A percentile compares a stretch with the other conserved stretches of the same genome.
Evolutionary conservation across 176 grass and related monocot genomes (phyloP).

Genomic region (Eragrostis curvula): DNA sequence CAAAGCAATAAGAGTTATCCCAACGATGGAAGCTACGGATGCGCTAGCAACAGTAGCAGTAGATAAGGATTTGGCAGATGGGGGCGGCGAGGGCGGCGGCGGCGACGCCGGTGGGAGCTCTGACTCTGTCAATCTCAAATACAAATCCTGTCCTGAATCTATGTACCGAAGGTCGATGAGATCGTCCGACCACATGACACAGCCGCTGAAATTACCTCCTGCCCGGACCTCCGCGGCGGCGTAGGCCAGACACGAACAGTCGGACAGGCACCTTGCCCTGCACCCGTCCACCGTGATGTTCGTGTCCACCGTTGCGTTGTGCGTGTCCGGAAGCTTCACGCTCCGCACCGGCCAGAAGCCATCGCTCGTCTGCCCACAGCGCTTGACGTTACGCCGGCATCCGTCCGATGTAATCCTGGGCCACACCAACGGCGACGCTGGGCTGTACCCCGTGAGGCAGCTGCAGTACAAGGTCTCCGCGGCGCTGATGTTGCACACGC

Average conservation of each 20-base stretch:
- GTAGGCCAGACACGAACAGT: constrained; percentile 62
- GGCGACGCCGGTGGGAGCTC: background rate
- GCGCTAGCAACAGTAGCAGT: background rate
- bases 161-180: constrained; percentile 32
- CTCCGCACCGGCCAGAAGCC: constrained; percentile 11
- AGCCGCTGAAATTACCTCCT: background rate
- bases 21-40: background rate
- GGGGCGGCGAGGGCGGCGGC: background rate
- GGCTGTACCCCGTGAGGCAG: constrained; percentile 44
- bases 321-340: constrained; percentile 49
- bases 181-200: constrained; percentile 2
- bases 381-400: constrained; percentile 34
- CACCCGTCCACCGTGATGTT: constrained; percentile 22
- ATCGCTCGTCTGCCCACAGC: constrained; percentile 28
- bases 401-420: background rate
- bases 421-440: constrained; percentile 7
- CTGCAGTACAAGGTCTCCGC: constrained; percentile 22
- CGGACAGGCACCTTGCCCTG: constrained; percentile 35
- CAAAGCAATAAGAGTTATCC: background rate
- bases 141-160: constrained; percentile 14
- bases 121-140: constrained; percentile 8
- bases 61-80: background rate
- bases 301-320: constrained; percentile 14
- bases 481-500: constrained; percentile 36
- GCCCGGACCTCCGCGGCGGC: background rate